Evolutionary conservation across 176 grass and related monocot genomes (phyloP).

Genomic region (Aegilops bicornis): DNA sequence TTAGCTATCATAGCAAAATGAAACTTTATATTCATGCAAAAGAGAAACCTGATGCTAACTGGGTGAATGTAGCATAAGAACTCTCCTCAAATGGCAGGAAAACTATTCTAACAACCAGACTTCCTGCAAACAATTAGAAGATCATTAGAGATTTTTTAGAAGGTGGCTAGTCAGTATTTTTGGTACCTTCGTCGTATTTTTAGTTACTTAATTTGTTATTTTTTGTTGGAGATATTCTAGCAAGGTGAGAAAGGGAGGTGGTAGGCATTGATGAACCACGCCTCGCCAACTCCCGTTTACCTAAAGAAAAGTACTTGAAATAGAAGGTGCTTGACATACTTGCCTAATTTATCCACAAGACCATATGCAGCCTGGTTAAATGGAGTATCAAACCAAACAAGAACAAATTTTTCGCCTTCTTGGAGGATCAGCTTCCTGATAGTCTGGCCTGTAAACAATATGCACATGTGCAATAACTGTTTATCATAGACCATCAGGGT

Average conservation of each 20-base stretch:
- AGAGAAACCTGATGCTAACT: constrained; percentile 80
- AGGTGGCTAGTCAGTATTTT: not conserved
- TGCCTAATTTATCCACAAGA: constrained; percentile 92
- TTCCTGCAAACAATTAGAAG: constrained; percentile 56
- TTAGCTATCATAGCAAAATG: constrained; percentile 1
- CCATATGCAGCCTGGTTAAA: constrained; percentile 98
- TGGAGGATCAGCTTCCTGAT: constrained; percentile 90
- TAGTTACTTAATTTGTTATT: not conserved
- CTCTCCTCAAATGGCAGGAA: constrained; percentile 99
- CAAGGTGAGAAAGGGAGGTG: not conserved
- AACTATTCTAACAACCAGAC: constrained; percentile 95
- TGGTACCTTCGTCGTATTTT: not conserved
- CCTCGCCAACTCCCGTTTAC: not conserved
- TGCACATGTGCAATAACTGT: constrained; percentile 89
- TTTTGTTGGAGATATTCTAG: not conserved
- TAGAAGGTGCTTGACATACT: constrained; percentile 27
- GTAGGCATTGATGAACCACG: not conserved
- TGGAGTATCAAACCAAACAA: constrained; percentile 91
- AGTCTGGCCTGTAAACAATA: constrained; percentile 93
- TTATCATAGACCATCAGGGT: constrained; percentile 78
- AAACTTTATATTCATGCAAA: constrained; percentile 32
- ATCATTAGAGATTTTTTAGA: constrained; percentile 5
- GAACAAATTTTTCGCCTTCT: constrained; percentile 95
- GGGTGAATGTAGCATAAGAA: constrained; percentile 88
- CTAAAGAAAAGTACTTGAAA: constrained; percentile 29